Evolutionary conservation across 176 grass and related monocot species (phyloP).

Genomic region (Themeda triandra): DNA sequence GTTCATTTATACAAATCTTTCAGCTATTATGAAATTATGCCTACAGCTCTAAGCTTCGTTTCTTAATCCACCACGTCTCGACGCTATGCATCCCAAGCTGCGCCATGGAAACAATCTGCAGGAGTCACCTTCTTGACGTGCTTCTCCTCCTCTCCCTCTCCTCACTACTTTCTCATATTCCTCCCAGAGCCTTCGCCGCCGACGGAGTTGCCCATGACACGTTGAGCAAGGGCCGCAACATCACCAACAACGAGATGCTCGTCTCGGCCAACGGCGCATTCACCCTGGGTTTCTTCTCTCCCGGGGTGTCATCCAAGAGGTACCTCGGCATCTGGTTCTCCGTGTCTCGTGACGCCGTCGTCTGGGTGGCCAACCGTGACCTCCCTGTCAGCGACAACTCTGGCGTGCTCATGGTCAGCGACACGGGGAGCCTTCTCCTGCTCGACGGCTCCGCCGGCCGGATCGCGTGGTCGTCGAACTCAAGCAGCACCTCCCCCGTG

Average conservation of each 20-base stretch:
- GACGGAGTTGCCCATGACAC: background rate
- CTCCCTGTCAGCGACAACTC: too few species aligned
- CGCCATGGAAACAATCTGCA: background rate
- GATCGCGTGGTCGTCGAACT: too few species aligned
- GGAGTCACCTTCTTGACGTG: background rate
- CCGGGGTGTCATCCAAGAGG: background rate
- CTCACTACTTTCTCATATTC: background rate
- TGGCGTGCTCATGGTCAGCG: too few species aligned
- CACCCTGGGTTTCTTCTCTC: background rate
- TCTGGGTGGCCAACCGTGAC: conserved; percentile 50
- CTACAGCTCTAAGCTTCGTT: too few species aligned
- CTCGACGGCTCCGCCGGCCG: too few species aligned
- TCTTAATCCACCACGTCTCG: too few species aligned
- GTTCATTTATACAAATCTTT: too few species aligned
- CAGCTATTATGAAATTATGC: too few species aligned
- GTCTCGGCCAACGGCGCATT: background rate
- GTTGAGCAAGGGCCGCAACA: background rate
- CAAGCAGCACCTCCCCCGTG: too few species aligned
- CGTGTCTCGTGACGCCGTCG: background rate
- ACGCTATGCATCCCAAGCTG: background rate
- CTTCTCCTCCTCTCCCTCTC: background rate
- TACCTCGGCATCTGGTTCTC: conserved; percentile 31
- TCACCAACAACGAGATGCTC: background rate
- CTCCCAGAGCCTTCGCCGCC: background rate
- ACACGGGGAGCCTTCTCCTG: too few species aligned